Base-by-base conservation (phyloP, 352 stramenopile species). In the Phytophthora melonis region DNA sequence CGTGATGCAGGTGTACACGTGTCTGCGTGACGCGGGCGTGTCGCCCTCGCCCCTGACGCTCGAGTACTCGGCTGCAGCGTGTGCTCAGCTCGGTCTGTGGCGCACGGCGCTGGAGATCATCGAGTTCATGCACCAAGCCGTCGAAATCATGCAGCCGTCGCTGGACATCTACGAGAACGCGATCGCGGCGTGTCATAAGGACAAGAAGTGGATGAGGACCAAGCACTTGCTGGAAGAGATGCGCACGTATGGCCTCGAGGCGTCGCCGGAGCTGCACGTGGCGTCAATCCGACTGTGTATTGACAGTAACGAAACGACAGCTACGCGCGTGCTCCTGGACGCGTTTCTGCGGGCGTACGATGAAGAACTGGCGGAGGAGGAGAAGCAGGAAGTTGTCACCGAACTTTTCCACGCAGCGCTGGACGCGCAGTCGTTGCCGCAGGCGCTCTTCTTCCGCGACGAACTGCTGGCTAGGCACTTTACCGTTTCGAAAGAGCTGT, bases 141-240 rank as follows among this genome's bases (percentile, higher is more conserved):
- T 88, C 36, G 86, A 94, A 25, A 74, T 91, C 50, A 94, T 93
- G 87, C 79, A 89, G 30, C 82, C 87, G 54, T 92, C 83, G 36
- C 56, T 79, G 27, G 75, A 82, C 58, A 88, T 94, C 27, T 94
- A 93, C 57, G 87, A 94, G 66, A 87, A 94, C 69, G 87, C 82
- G n/a, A 77, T 94, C 55, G 57, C 53, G 1, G 81, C 87, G 27
- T 92, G 86, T 67, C 72, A 82, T 60, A 64, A 56, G 50, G 86
- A 68, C 1, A 68, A 78, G 47, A 91, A 92, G 64, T 94, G 87
- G 87, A 91, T 91, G 73, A 83, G 80, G 69, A 78, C 76, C 30
- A 93, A 92, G 67, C 81, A 90, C 58, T 73, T 94, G 47, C 66
- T 93, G 10, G 87, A 92, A 45, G 86, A 90, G 55, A 88, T 93